Percentiles rank a stretch among this genome's conserved stretches.
phyloP scores from a whole-genome alignment of 176 grass and related monocot species.

The Aechmea fasciata region DNA sequence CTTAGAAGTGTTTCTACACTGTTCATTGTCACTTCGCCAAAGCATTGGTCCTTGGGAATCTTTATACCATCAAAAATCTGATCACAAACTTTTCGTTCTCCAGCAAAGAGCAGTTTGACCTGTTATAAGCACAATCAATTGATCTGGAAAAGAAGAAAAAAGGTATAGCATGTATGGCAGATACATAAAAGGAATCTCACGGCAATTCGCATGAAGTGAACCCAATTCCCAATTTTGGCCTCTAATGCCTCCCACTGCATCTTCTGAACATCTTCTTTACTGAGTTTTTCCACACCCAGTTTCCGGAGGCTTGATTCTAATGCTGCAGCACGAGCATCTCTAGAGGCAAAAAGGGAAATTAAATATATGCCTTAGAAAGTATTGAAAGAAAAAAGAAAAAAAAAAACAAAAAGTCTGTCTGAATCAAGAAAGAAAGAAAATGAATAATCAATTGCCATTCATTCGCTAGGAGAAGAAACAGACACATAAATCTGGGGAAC shows the following conservation, averaged over 20 bases:
- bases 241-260: constrained; percentile 92
- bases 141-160: constrained; percentile 3
- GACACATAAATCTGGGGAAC: too few species aligned
- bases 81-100: constrained; percentile 81
- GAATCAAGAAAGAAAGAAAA: too few species aligned
- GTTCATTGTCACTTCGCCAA: constrained; percentile 63
- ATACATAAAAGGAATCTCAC: constrained; percentile 34
- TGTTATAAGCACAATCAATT: constrained; percentile 28
- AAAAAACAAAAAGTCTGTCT: too few species aligned
- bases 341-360: constrained; percentile 19
- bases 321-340: constrained; percentile 53
- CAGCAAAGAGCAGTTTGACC: constrained; percentile 78
- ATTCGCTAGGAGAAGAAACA: too few species aligned
- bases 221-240: constrained; percentile 97
- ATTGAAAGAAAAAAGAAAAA: too few species aligned
- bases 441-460: too few species aligned
- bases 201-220: constrained; percentile 83
- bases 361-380: too few species aligned
- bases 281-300: constrained; percentile 78
- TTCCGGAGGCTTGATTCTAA: constrained; percentile 74
- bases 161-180: not conserved
- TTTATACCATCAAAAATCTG: constrained; percentile 71
- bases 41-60: constrained; percentile 69
- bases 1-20: constrained; percentile 71
- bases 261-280: constrained; percentile 93